A percentile compares a stretch with the other conserved stretches of the same genome.
Evolutionary conservation across 208 protist genomes (phyloP).

Genomic region (Trypanosoma caninum): DNA sequence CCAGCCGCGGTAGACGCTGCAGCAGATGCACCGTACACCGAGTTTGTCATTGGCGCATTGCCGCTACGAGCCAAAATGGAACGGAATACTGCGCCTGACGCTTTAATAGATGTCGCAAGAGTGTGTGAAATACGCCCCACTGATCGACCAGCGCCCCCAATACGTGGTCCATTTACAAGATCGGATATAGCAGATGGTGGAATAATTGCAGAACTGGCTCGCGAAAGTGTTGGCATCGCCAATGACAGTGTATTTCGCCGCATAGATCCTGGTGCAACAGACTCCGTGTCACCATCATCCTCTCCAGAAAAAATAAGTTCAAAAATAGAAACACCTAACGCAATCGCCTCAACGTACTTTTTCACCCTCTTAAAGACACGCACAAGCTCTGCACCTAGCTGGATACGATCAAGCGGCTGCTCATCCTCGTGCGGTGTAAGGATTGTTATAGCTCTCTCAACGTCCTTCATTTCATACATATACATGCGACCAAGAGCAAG

Average conservation of each 20-base stretch:
- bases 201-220: constrained; percentile 84
- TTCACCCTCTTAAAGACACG: constrained; percentile 53
- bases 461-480: constrained; percentile 62
- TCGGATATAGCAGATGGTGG: constrained; percentile 54
- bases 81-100: constrained; percentile 56
- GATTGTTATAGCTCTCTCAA: constrained; percentile 42
- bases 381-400: constrained; percentile 76
- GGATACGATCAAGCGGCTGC: constrained; percentile 70
- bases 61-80: constrained; percentile 63
- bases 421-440: constrained; percentile 64
- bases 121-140: constrained; percentile 41
- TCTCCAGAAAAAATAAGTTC: constrained; percentile 70
- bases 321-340: constrained; percentile 80
- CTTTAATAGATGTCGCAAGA: constrained; percentile 76
- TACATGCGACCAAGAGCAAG: constrained; percentile 67
- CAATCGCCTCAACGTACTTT: constrained; percentile 77
- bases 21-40: constrained; percentile 76
- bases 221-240: constrained; percentile 70
- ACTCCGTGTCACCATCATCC: constrained; percentile 83
- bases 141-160: constrained; percentile 15
- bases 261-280: constrained; percentile 58
- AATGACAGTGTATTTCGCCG: constrained; percentile 38
- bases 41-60: constrained; percentile 65
- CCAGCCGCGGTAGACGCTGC: constrained; percentile 73
- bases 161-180: constrained; percentile 31